Evolutionary conservation across 305 asterid genomes (phyloP), one percentile per base, ranked within the genome.

Genomic region (Solanum hybrid): DNA sequence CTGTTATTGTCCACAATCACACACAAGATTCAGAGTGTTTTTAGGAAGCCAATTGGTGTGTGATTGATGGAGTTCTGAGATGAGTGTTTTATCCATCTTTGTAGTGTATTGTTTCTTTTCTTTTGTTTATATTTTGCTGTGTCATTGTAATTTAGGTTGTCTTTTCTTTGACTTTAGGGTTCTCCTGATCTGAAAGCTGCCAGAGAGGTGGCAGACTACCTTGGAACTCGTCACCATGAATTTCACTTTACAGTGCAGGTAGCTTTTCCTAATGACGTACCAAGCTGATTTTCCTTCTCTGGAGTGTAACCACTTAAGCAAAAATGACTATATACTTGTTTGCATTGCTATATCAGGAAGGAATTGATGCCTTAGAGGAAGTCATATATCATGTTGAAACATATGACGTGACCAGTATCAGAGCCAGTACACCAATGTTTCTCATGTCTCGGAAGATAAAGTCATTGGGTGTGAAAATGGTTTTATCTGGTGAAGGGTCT

Each of bases 401-500:
- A 60, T 98, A 98, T 91, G 99, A 98, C 34, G 99, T 98, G 93
- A 98, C 99, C 36, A 98, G 99, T 42, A 92, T 98, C 91, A 91
- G 99, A 91, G 99, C 99, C 95, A 98, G 99, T 86, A 98, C 99
- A 7, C 99, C 99, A 40, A 98, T 98, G 99, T 98, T 96, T 95
- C 99, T 98, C 42, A 96, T 98, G 98, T 98, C 99, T 29, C 94
- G 99, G 84, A 98, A 98, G 93, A 98, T 96, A 92, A 97, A 95
- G 91, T 95, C 99, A 66, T 92, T 98, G 90, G 99, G 99, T 88
- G 99, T 98, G 85, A 98, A 98, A 92, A 95, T 98, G 99, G 99
- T 96, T 92, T 93, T 98, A 82, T 98, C 99, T 87, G 99, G 99
- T 89, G 99, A 98, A 98, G 99, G 99, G 82, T 94, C 99, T 80